Base-by-base conservation (phyloP, 31 red algal species). In the Endocladia muricata region DNA sequence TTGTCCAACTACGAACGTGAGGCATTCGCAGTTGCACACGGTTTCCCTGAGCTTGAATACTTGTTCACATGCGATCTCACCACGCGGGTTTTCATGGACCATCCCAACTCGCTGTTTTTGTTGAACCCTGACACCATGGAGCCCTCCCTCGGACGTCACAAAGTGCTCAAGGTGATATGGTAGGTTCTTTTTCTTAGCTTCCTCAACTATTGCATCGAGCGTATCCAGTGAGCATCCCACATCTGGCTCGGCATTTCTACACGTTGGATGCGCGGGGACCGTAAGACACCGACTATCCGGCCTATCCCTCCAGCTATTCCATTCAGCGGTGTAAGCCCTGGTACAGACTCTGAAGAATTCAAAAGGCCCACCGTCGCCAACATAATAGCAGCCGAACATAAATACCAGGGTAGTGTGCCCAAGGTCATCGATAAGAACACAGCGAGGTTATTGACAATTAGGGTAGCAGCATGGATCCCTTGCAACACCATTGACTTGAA, bases 141-240 rank as follows among this genome's bases (percentile, higher is more conserved):
- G 41, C 68, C 41, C 4, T 73, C 0, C 32, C 41, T 73, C 17
- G 44, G 68, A 21, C 34, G 39, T 9, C 34, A 55, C 9, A 73
- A 73, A 54, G 38, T 73, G 4, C 38, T 73, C 4, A 73, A 73
- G 41, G 68, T 55, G 23, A 73, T 73, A 19, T 21, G 0, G 7
- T 73, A 0, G 68, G 1, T 21, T 15, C 9, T 73, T 26, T 73
- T 73, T 32, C 38, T 73, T 5, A 19, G 68, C 41, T 5, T 5
- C 9, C 23, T 73, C 41, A 73, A 54, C 41, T 52, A 73, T 21
- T 42, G 68, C 6, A 73, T 73, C 22, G 68, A 54, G 40, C 68
- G 52, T 34, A 42, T 73, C 41, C 68, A 8, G 3, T 8, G 0
- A 47, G 68, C 44, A 21, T 55, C 9, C 4, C 44, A 73, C 35